Conservation (phyloP, 768 basidiomycete genomes). For the Podaxis sp. region DNA sequence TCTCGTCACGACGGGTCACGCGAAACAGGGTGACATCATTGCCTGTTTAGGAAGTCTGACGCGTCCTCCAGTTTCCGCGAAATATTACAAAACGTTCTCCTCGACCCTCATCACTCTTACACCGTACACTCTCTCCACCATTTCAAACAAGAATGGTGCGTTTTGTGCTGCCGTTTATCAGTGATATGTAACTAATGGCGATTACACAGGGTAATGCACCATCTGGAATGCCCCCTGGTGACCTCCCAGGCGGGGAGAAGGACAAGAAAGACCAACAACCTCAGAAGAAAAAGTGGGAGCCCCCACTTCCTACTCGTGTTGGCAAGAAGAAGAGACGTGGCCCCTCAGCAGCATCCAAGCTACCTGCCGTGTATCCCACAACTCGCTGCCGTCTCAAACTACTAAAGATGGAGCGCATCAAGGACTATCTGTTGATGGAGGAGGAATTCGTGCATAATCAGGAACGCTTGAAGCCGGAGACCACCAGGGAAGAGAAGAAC, state of each 20-base stretch:
- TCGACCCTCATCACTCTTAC: slow-evolving; percentile 15
- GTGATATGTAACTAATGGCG: background rate
- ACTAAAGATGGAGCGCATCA: slow-evolving; percentile 96
- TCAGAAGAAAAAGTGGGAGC: slow-evolving; percentile 96
- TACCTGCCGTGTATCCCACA: slow-evolving; percentile 91
- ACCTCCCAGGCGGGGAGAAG: slow-evolving; percentile 33
- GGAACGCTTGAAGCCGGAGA: slow-evolving; percentile 85
- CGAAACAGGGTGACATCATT: slow-evolving; percentile 29
- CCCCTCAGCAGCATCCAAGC: slow-evolving; percentile 87
- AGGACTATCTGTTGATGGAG: slow-evolving; percentile 95
- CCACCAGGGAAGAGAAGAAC: slow-evolving; percentile 89
- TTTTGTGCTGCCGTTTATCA: background rate
- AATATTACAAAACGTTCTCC: slow-evolving; percentile 13
- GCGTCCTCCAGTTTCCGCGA: slow-evolving; percentile 36
- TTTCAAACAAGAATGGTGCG: slow-evolving; percentile 28
- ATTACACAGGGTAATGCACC: slow-evolving; percentile 67
- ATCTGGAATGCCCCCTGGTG: slow-evolving; percentile 54
- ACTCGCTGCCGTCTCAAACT: slow-evolving; percentile 94
- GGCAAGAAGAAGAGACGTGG: slow-evolving; percentile 97
- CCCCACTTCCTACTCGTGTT: slow-evolving; percentile 93
- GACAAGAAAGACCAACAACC: slow-evolving; percentile 47
- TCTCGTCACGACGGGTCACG: slow-evolving; percentile 24
- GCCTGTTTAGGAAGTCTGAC: slow-evolving; percentile 46
- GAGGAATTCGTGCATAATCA: slow-evolving; percentile 94
- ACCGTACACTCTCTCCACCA: slow-evolving; percentile 10